Evolutionary conservation across 345 rosid species (phyloP).

Genomic region (Eucalyptus grandis): DNA sequence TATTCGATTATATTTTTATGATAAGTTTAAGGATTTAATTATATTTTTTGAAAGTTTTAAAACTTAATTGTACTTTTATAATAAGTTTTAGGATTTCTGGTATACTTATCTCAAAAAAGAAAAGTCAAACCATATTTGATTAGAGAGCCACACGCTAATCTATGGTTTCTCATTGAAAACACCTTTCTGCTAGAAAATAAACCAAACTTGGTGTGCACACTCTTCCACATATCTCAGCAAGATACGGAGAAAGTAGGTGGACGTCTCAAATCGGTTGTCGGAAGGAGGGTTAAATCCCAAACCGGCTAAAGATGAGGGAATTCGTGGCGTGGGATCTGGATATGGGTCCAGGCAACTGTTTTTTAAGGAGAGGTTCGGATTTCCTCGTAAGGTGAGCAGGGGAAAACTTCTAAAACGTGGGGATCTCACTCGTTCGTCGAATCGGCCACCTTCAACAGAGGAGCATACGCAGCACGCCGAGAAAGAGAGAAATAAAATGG

Average conservation of each 20-base stretch:
- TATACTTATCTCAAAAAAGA: too few relatives aligned
- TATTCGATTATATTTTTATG: too few relatives aligned
- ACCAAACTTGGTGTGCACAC: not conserved
- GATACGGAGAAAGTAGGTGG: not conserved
- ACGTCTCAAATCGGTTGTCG: not conserved
- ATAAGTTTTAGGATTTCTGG: too few relatives aligned
- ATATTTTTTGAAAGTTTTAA: too few relatives aligned
- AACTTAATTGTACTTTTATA: too few relatives aligned
- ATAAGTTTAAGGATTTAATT: too few relatives aligned
- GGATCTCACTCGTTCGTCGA: not conserved
- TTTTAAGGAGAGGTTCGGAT: not conserved
- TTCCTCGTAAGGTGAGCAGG: not conserved
- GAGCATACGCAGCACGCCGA: not conserved
- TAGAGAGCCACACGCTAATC: too few relatives aligned
- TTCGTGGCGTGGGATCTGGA: too few relatives aligned
- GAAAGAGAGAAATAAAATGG: not conserved
- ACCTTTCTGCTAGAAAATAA: not conserved
- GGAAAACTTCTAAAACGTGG: not conserved
- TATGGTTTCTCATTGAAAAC: too few relatives aligned
- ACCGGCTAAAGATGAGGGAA: too few relatives aligned
- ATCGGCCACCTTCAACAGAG: not conserved
- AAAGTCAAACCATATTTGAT: too few relatives aligned
- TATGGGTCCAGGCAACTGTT: not conserved
- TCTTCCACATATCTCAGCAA: not conserved
- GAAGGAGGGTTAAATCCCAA: not conserved